phyloP scores from a whole-genome alignment of 1,284 basidiomycete genomes.

The Irpex rosettiformis region DNA sequence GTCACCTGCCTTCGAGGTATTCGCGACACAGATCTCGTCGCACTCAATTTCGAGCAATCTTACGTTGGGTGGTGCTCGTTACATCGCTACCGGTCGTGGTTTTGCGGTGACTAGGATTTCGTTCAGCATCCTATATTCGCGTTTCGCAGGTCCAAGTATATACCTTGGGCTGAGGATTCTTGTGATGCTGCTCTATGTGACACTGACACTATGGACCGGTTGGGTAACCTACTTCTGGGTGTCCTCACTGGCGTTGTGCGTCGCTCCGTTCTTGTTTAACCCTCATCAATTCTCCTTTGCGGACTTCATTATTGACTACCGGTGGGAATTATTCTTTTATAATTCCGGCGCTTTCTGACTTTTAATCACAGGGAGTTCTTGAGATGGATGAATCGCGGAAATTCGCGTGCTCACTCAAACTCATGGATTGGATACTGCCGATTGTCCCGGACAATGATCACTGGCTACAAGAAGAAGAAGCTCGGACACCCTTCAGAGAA shows the following conservation, averaged over 20 bases:
- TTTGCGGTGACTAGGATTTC: conserved; percentile 93
- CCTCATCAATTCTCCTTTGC: conserved; percentile 95
- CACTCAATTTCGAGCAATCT: conserved; percentile 94
- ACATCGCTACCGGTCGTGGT: conserved; percentile 98
- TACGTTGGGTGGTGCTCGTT: conserved; percentile 93
- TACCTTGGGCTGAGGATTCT: conserved; percentile 93
- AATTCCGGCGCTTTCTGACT: conserved; percentile 12
- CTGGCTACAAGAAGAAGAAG: conserved; percentile 96
- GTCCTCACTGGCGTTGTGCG: conserved; percentile 81
- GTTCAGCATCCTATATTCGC: conserved; percentile 92
- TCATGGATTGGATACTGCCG: conserved; percentile 98
- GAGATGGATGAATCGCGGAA: conserved; percentile 96
- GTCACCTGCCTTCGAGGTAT: conserved; percentile 95
- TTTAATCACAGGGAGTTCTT: conserved; percentile 74
- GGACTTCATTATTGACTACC: conserved; percentile 95
- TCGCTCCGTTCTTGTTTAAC: conserved; percentile 95
- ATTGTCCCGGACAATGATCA: conserved; percentile 91
- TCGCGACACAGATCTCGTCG: conserved; percentile 94
- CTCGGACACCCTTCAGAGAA: conserved; percentile 94
- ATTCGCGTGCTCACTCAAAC: conserved; percentile 93
- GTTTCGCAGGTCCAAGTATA: conserved; percentile 95
- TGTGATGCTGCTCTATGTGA: conserved; percentile 88
- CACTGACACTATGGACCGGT: conserved; percentile 84
- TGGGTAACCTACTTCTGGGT: conserved; percentile 97
- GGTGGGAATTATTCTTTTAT: conserved; percentile 42